These are phyloP conservation scores for Quercus wislizeni DNA, from an alignment of 306 rosid genomes.

Conservation along the genomic window DNA sequence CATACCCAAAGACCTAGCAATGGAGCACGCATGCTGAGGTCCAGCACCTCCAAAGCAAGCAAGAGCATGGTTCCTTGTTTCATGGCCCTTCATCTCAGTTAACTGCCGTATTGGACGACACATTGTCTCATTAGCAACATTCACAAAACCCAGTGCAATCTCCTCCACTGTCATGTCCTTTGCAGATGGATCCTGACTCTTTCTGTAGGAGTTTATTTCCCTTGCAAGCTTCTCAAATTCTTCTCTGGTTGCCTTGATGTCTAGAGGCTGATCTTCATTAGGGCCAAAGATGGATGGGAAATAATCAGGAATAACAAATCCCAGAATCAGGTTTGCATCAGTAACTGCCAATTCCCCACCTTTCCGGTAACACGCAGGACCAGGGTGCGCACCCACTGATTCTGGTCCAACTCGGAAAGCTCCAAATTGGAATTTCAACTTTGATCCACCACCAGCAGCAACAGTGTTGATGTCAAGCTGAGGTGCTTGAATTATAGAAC, in stretches of 20 bases:
- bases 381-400: constrained; percentile 98
- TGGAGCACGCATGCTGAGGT: constrained; percentile 96
- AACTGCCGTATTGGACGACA: constrained; percentile 92
- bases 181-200: constrained; percentile 60
- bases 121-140: constrained; percentile 97
- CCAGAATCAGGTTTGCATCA: constrained; percentile 87
- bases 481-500: constrained; percentile 91
- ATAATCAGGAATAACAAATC: constrained; percentile 85
- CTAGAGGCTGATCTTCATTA: constrained; percentile 77
- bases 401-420: constrained; percentile 88
- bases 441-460: constrained; percentile 98
- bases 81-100: constrained; percentile 98
- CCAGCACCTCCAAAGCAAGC: constrained; percentile 99
- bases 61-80: constrained; percentile 90
- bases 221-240: constrained; percentile 71
- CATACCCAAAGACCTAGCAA: constrained; percentile 93
- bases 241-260: constrained; percentile 61
- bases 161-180: constrained; percentile 82
- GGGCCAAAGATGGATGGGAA: constrained; percentile 94
- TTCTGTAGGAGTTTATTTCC: constrained; percentile 62
- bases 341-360: constrained; percentile 93
- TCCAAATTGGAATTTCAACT: constrained; percentile 85
- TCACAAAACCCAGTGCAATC: constrained; percentile 80
- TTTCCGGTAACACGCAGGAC: constrained; percentile 92
- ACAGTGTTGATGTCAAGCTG: constrained; percentile 97